Conservation (phyloP, 495 filamentous ascomycete species). For the Symbiotaphrina buchneri region DNA sequence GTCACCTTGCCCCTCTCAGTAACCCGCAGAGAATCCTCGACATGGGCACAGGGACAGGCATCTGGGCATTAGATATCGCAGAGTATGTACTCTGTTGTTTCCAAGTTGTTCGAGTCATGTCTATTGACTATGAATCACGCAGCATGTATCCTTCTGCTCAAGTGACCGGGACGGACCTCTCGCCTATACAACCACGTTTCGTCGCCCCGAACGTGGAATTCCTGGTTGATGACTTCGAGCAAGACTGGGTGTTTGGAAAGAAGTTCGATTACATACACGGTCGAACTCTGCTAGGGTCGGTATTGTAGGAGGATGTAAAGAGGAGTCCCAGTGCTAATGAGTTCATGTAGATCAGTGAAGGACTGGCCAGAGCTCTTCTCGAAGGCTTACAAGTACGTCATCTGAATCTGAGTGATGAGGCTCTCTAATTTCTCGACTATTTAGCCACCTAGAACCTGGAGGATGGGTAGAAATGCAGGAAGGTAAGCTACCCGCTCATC, state of each 20-base stretch:
- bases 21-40: conserved; percentile 40
- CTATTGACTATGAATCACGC: background rate
- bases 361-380: conserved; percentile 32
- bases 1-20: conserved; percentile 34
- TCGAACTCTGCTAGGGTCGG: conserved; percentile 29
- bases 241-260: conserved; percentile 7
- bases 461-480: conserved; percentile 39
- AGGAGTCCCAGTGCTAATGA: no score
- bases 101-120: background rate
- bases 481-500: background rate
- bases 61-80: conserved; percentile 9
- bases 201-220: conserved; percentile 3
- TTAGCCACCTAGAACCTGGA: conserved; percentile 28
- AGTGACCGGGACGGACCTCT: conserved; percentile 5
- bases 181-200: conserved; percentile 5
- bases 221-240: conserved; percentile 4
- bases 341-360: no score
- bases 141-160: conserved; percentile 5
- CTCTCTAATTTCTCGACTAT: no score
- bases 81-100: conserved; percentile 3
- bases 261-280: conserved; percentile 39
- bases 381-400: conserved; percentile 17
- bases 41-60: conserved; percentile 37
- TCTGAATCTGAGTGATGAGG: no score
- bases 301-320: no score